Evolutionary conservation across 2,329 filamentous ascomycete species (phyloP).

Genomic region (Ophiostoma ulmi): DNA sequence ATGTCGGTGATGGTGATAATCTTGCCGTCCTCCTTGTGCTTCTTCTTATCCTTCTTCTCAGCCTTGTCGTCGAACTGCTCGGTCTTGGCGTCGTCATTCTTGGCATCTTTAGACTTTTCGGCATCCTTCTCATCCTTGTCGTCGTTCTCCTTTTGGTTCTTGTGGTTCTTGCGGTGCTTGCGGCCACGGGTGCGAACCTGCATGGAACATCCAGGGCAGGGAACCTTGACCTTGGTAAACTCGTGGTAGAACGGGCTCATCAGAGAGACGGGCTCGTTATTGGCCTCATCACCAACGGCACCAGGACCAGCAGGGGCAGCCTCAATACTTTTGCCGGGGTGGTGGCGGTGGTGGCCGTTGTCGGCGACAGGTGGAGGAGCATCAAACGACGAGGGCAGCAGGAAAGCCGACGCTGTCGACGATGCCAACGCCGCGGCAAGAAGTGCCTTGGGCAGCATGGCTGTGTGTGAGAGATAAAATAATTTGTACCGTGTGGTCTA

Average conservation of each 20-base stretch:
- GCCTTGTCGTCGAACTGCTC: not conserved
- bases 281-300: not conserved
- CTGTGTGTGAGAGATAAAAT: not conserved
- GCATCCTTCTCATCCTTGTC: not conserved
- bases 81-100: not conserved
- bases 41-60: not conserved
- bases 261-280: slow-evolving; percentile 27
- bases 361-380: slow-evolving; percentile 27
- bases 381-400: slow-evolving; percentile 48
- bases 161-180: slow-evolving; percentile 22
- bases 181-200: slow-evolving; percentile 30
- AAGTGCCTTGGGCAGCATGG: slow-evolving; percentile 41
- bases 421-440: slow-evolving; percentile 41
- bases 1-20: slow-evolving; percentile 29
- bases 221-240: slow-evolving; percentile 39
- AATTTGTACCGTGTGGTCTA: not conserved
- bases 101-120: not conserved
- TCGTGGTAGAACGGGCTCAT: slow-evolving; percentile 40
- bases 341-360: not conserved
- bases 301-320: not conserved
- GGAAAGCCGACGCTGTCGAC: slow-evolving; percentile 42
- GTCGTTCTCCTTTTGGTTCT: not conserved
- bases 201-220: slow-evolving; percentile 51
- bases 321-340: slow-evolving; percentile 4
- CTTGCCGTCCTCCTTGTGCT: slow-evolving; percentile 28